Conservation (phyloP, 768 basidiomycete genomes). For the Trametes sanguinea region DNA sequence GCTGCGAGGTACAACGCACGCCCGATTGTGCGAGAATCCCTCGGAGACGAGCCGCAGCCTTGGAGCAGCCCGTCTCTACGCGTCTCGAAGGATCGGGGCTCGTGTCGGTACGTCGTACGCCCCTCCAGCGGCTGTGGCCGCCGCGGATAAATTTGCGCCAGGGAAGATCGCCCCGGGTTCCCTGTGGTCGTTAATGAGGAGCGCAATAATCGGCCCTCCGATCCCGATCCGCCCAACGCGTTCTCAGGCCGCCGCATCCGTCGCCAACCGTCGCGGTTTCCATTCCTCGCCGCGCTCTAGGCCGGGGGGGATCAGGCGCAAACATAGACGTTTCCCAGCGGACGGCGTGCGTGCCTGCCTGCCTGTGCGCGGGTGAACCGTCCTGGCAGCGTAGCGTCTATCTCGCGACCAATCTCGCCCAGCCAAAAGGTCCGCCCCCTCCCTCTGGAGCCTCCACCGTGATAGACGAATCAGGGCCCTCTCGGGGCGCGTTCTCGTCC, state of each 20-base stretch:
- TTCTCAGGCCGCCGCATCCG: slow-evolving; percentile 12
- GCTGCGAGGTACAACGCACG: slow-evolving; percentile 8
- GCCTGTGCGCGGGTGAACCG: slow-evolving; percentile 18
- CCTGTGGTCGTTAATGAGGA: slow-evolving; percentile 2
- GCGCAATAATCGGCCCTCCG: slow-evolving; percentile 6
- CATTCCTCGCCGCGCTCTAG: slow-evolving; percentile 12
- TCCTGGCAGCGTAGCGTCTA: slow-evolving; percentile 20
- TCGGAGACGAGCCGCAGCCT: slow-evolving; percentile 9
- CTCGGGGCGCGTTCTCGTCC: background rate
- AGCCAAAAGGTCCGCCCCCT: slow-evolving; percentile 15
- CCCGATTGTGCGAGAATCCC: slow-evolving; percentile 21
- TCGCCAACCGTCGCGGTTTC: slow-evolving; percentile 14
- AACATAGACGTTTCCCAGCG: slow-evolving; percentile 23
- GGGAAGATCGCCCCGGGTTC: slow-evolving; percentile 15
- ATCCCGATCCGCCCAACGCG: slow-evolving; percentile 10
- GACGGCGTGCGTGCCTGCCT: background rate
- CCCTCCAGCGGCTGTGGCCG: background rate
- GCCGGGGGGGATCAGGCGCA: slow-evolving; percentile 13
- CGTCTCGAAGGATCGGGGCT: slow-evolving; percentile 11
- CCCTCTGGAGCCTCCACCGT: slow-evolving; percentile 2
- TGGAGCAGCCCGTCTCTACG: background rate
- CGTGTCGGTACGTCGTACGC: background rate
- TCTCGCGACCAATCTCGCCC: slow-evolving; percentile 18
- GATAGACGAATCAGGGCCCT: slow-evolving; percentile 15
- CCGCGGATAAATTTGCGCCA: slow-evolving; percentile 17